phyloP scores from a whole-genome alignment of 1,284 basidiomycete genomes.

The Athelia psychrophila region DNA sequence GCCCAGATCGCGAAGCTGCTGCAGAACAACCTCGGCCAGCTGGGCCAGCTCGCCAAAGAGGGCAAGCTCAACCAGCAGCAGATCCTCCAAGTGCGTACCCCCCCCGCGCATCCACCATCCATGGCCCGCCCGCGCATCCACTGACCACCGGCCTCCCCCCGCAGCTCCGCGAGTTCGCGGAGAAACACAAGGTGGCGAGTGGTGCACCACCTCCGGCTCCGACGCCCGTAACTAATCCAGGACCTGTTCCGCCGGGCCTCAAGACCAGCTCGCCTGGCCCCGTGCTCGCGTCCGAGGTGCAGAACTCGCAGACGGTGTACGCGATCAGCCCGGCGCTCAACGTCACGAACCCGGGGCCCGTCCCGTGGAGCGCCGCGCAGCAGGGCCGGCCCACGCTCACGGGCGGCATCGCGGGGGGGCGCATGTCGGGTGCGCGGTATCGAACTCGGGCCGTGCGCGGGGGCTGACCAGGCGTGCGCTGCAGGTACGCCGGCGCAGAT shows the following conservation, averaged over 20 bases:
- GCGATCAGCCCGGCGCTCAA: slow-evolving; percentile 60
- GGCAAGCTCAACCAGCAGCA: slow-evolving; percentile 45
- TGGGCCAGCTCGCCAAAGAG: slow-evolving; percentile 39
- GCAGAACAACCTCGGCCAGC: slow-evolving; percentile 39
- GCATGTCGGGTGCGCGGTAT: slow-evolving; percentile 52
- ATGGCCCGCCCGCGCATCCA: too few species aligned
- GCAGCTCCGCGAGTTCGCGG: slow-evolving; percentile 49
- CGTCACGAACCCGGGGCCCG: slow-evolving; percentile 56
- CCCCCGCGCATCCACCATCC: background rate
- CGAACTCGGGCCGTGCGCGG: too few species aligned
- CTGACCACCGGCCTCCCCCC: slow-evolving; percentile 3
- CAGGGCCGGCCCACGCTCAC: slow-evolving; percentile 70
- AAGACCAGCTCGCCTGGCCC: slow-evolving; percentile 31
- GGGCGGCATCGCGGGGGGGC: slow-evolving; percentile 64
- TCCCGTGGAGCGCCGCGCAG: slow-evolving; percentile 49
- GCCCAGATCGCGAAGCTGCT: slow-evolving; percentile 62
- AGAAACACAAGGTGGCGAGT: slow-evolving; percentile 34
- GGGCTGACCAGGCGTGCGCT: slow-evolving; percentile 3
- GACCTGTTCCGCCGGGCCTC: slow-evolving; percentile 33
- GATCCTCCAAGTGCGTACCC: slow-evolving; percentile 44
- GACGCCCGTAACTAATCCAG: slow-evolving; percentile 4
- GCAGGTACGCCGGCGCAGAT: slow-evolving; percentile 74
- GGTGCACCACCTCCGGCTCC: slow-evolving; percentile 2
- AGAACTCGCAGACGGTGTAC: slow-evolving; percentile 31
- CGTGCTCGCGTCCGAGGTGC: slow-evolving; percentile 30